Evolutionary conservation across 2,329 filamentous ascomycete genomes (phyloP), one percentile per base, ranked within the genome.

Genomic region (Grosmannia clavigera): DNA sequence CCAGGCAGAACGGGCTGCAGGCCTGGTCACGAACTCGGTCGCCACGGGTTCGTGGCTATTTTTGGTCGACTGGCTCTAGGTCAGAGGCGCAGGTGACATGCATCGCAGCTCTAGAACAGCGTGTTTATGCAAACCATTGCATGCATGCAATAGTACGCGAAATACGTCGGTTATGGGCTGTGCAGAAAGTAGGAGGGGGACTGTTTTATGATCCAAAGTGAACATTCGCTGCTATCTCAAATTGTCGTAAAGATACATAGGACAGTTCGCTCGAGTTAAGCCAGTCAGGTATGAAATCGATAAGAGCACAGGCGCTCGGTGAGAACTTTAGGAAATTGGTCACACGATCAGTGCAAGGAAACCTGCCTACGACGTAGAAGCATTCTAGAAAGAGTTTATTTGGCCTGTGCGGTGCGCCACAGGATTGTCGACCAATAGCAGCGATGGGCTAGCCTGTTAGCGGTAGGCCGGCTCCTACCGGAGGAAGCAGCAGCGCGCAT

Each of bases 321-420:
- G 52, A 55, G 52, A 31, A 33, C 16, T 35, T 22, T 5, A 22
- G 31, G 52, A 38, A 55, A 38, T 12, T 31, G n/a, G 52, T 55
- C 52, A 38, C 31, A 55, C 52, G 52, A 55, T 19, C 16, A 12
- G 31, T 22, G 14, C 12, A 29, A 55, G 16, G 51, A 38, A 55
- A n/a, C 4, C 22, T 25, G 48, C 50, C 9, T 14, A 35, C 5
- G 33, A 11, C 33, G 33, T 51, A 60, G 62, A 64, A 64, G 57
- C 35, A 25, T 60, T 64, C 59, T 64, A 61, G 62, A 64, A 64
- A 61, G 55, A 60, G 57, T 40, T 61, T 63, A 58, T 54, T 55
- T 59, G n/a, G 58, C n/a, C 55, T 52, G n/a, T 50, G 58, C 52
- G 16, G 3, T 22, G n/a, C 38, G 31, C 48, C 38, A 53, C 22